These are phyloP conservation scores for Clarireedia homoeocarpa DNA, from an alignment of 2,329 filamentous ascomycete genomes.

Conservation along the genomic window DNA sequence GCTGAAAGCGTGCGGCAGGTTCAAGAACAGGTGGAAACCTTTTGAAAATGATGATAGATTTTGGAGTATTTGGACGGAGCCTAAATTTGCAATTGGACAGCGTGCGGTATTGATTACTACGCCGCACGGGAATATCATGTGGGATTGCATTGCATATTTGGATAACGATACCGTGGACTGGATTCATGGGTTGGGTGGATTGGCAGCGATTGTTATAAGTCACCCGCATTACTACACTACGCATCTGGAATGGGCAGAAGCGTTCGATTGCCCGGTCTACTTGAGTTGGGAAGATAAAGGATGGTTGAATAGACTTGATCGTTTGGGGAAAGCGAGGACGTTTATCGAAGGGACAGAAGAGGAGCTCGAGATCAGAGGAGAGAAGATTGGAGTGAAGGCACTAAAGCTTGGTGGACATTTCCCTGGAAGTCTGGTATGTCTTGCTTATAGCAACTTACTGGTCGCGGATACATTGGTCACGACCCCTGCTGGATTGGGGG, in stretches of 20 bases:
- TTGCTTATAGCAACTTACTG: constrained; percentile 55
- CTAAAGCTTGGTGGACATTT: constrained; percentile 76
- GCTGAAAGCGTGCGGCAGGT: constrained; percentile 30
- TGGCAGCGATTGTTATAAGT: constrained; percentile 65
- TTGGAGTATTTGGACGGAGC: constrained; percentile 41
- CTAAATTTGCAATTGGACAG: constrained; percentile 67
- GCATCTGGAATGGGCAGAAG: constrained; percentile 63
- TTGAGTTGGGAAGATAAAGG: constrained; percentile 53
- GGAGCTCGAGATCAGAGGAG: constrained; percentile 32
- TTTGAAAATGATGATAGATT: constrained; percentile 38
- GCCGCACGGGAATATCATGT: constrained; percentile 62
- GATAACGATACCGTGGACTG: constrained; percentile 52
- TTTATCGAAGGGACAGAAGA: constrained; percentile 37
- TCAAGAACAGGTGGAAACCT: constrained; percentile 47
- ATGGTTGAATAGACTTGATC: constrained; percentile 50
- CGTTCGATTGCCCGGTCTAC: constrained; percentile 65
- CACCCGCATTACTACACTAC: constrained; percentile 81
- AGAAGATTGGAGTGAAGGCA: constrained; percentile 44
- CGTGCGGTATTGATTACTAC: constrained; percentile 63
- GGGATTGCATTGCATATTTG: constrained; percentile 68
- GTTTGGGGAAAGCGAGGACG: constrained; percentile 33
- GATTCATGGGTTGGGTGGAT: constrained; percentile 54
- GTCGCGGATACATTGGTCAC: constrained; percentile 72
- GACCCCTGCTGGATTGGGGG: constrained; percentile 49
- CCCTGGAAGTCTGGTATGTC: constrained; percentile 61